Base-by-base conservation (phyloP, 306 rosid genomes). In the Prunus kanzakura region DNA sequence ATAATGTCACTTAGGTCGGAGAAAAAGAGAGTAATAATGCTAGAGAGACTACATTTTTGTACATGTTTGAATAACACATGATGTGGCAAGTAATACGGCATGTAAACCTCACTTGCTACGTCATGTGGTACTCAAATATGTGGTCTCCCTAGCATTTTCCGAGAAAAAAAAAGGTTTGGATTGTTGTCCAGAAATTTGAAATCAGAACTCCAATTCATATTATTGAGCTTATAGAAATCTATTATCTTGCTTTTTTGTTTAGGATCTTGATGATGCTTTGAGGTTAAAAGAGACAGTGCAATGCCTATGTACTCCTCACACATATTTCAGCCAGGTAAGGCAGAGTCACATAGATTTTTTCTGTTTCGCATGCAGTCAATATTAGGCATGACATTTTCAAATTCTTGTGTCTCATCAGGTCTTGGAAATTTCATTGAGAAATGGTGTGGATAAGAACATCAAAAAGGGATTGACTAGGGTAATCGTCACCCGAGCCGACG, bases 401-500 rank as follows among this genome's bases (percentile, higher is more conserved):
- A 73, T 50, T 80, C 2, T 10, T 46, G 6, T 38, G 0, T 9
- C 32, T 60, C 62, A 82, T 47, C 71, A 87, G 97, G 89, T 91
- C 66, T 74, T 95, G 88, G 80, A 89, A 57, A 63, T 63, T 35
- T 71, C 99, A 52, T 67, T 95, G 80, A 87, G 50, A 79, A 76
- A 62, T 75, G 93, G 88, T 69, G 90, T 76, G 8, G 84, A 95
- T 19, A 89, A 92, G 82, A 83, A 67, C 11, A 75, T 65, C 50
- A 90, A 88, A 69, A 95, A 92, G 74, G 88, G 84, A 23, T 77
- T 92, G 76, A 89, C 97, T 58, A 91, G 99, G 76, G 92, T 95
- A n/a, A 72, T 92, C 19, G 91, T 92, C 32, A 88, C 99, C 51
- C 77, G 96, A 82, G 92, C 97, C 20, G 97, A 95, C 41, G 45